Conservation (phyloP, 305 asterid species). For the Caryopteris hybrid region DNA sequence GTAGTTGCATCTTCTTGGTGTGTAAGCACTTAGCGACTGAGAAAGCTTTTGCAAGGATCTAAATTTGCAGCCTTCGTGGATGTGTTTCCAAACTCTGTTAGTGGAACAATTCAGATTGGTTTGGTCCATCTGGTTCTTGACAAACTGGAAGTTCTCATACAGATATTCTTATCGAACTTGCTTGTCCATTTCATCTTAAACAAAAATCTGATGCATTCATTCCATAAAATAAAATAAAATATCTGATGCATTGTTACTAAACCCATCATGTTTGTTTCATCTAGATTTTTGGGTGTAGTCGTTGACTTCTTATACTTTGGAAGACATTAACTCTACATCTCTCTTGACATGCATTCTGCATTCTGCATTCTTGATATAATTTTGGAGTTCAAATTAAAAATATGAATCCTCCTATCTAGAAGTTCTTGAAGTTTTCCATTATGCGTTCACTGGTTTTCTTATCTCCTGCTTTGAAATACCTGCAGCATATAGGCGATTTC, state of each 20-base stretch:
- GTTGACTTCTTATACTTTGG: background rate
- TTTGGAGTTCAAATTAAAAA: background rate
- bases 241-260: background rate
- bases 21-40: background rate
- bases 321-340: background rate
- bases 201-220: slow-evolving; percentile 3
- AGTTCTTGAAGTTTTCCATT: background rate
- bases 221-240: no score
- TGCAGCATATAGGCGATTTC: slow-evolving; percentile 97
- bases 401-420: background rate
- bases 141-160: slow-evolving; percentile 4
- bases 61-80: background rate
- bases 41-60: background rate
- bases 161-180: background rate
- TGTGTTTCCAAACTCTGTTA: background rate
- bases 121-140: background rate
- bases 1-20: background rate
- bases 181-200: background rate
- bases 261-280: slow-evolving; percentile 1
- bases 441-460: background rate
- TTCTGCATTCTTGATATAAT: slow-evolving; percentile 3
- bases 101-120: slow-evolving; percentile 4
- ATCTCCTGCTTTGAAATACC: slow-evolving; percentile 26
- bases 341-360: background rate
- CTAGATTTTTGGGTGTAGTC: background rate